Evolutionary conservation across 2,329 filamentous ascomycete species (phyloP), one percentile per base, ranked within the genome.

Genomic region (Diaporthe batatas): DNA sequence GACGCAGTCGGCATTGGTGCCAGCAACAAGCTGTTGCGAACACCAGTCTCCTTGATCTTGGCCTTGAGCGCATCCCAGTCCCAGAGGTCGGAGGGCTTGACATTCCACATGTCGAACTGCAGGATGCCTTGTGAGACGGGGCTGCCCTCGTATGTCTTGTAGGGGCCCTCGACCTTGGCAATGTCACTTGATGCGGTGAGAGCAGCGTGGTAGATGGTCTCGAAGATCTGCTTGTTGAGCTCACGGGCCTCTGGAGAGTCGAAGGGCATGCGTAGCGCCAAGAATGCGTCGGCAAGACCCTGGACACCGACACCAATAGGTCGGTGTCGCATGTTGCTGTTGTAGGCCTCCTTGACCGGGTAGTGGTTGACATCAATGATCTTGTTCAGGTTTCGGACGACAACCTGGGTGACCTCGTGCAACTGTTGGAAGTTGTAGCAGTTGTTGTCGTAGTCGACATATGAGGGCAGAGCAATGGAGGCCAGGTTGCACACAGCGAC

Each of bases 351-450:
- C 68, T 89, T 89, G 14, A 99, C 96, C n/a, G 96, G 96, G 84
- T 99, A 99, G 87, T 97, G 93, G 88, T 99, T 99, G 86, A 97
- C 90, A 76, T 99, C 96, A 77, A 99, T 98, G 84, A 98, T 98
- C 88, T 92, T 96, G 91, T 99, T 99, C 82, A 99, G 84, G 85
- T 99, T 99, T 82, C 91, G 94, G 74, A 97, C 93, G 75, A 99
- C 93, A 73, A 98, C 94, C 84, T 96, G 93, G 54, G 92, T 92
- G 75, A 98, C 95, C 78, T 98, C 94, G 83, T 99, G 96, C 58
- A 99, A 90, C 89, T 97, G 98, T 84, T 96, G 88, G 86, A 99
- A 99, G 88, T 99, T 94, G 80, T 97, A 99, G 78, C 89, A 90
- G 77, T 94, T 94, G 76, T 93, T 90, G 81, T 90, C 90, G 82